phyloP scores from a whole-genome alignment of 257 asterid species.

The Nicotiana attenuata region DNA sequence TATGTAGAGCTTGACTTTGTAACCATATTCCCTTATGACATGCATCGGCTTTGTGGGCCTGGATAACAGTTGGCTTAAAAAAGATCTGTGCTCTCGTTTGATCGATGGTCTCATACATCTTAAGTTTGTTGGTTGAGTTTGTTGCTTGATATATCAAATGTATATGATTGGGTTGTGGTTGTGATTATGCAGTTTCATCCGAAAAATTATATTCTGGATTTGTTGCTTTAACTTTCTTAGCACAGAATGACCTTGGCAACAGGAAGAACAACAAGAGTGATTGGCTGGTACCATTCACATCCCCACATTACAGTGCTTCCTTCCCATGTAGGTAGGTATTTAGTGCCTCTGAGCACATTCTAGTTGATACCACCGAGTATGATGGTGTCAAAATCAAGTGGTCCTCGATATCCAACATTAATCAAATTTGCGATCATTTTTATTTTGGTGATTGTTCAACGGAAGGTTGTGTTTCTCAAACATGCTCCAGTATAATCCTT shows the following conservation, averaged over 20 bases:
- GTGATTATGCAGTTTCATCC: background rate
- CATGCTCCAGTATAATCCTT: background rate
- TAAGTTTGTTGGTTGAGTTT: background rate
- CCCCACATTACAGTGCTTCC: slow-evolving; percentile 99
- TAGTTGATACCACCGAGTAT: background rate
- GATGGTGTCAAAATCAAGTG: background rate
- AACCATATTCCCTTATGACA: background rate
- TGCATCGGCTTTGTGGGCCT: background rate
- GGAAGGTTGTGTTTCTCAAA: background rate
- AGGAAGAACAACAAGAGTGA: slow-evolving; percentile 88
- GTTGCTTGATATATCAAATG: background rate
- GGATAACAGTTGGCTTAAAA: background rate
- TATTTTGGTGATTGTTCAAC: background rate
- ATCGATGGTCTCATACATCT: background rate
- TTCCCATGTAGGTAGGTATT: slow-evolving; percentile 90
- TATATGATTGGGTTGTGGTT: background rate
- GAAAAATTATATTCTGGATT: slow-evolving; percentile 11
- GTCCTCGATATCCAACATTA: background rate
- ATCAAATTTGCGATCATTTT: background rate
- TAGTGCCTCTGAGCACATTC: background rate
- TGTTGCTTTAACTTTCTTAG: slow-evolving; percentile 55
- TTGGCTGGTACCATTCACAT: slow-evolving; percentile 99
- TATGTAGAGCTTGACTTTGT: background rate
- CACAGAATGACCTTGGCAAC: slow-evolving; percentile 85
- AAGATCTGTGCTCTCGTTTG: background rate